A percentile compares a stretch with the other conserved stretches of the same genome.
phyloP scores from a whole-genome alignment of 805 yeast species.

The Nakazawaea wyomingensis region DNA sequence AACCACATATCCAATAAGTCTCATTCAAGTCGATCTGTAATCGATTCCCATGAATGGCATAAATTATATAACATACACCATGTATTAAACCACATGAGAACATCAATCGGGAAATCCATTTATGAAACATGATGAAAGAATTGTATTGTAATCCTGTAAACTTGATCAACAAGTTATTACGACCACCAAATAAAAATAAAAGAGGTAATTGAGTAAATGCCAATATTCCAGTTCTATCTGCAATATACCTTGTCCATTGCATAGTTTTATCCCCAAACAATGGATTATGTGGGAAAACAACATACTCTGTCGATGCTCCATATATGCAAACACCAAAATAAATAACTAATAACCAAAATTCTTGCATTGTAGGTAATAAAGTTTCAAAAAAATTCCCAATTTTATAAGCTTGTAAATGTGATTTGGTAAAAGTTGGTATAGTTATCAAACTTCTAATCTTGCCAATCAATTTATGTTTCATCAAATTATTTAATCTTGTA shows the following conservation, averaged over 20 bases:
- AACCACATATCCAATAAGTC: constrained; percentile 17
- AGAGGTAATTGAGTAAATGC: constrained; percentile 40
- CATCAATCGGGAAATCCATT: constrained; percentile 35
- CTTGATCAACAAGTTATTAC: constrained; percentile 52
- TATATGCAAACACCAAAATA: constrained; percentile 15
- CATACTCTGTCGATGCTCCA: constrained; percentile 15
- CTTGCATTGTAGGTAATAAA: constrained; percentile 24
- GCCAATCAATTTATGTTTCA: constrained; percentile 8
- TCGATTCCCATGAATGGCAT: constrained; percentile 21
- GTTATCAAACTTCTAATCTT: constrained; percentile 17
- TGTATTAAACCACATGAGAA: constrained; percentile 25
- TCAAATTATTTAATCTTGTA: not conserved
- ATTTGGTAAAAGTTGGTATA: constrained; percentile 17
- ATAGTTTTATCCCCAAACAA: constrained; percentile 16
- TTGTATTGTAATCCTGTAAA: constrained; percentile 45
- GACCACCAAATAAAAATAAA: constrained; percentile 48
- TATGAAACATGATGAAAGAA: constrained; percentile 37
- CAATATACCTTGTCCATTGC: constrained; percentile 36
- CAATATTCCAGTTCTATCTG: constrained; percentile 54
- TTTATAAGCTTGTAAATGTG: constrained; percentile 22
- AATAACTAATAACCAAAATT: constrained; percentile 15
- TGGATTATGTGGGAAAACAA: constrained; percentile 11
- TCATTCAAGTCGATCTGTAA: constrained; percentile 9
- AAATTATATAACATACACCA: constrained; percentile 21
- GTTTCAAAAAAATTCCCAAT: constrained; percentile 17